Base-by-base conservation (phyloP, 2,329 filamentous ascomycete genomes). In the Geoglossum cookeanum region DNA sequence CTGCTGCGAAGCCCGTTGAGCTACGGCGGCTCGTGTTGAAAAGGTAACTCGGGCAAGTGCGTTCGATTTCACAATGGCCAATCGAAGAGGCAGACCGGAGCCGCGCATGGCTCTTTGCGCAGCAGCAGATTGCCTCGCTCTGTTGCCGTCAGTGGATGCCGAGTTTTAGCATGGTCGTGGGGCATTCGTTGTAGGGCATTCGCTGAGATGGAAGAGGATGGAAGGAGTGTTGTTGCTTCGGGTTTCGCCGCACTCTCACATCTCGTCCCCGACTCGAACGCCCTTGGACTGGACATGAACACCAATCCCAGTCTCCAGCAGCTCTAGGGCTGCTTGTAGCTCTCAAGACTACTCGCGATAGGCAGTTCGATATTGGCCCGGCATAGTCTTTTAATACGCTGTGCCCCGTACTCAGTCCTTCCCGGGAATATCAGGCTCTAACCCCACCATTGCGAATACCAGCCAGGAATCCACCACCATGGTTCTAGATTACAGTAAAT, bases 401-500 rank as follows among this genome's bases (percentile, higher is more conserved):
- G 39, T n/a, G 9, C 13, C 22, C n/a, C 9, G 4, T 22, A 15
- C 9, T 9, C 17, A 22, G 17, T 45, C 15, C 22, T 22, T 22
- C n/a, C 42, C 7, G 35, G 29, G 39, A 45, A n/a, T 45, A 45
- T 27, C 55, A 57, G 3, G 32, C 35, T 58, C 32, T 7, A n/a
- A 49, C 45, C 49, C 56, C 51, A 11, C 17, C n/a, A 56, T 55
- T 44, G 37, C 37, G 35, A 27, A 8, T 35, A 17, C 30, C 30
- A 22, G 3, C 48, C 49, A 11, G 17, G 30, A 30, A 15, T 22
- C 48, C 58, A 70, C 64, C 44, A 35, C 22, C 35, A 77, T 78
- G 75, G 74, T 75, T 58, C 70, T 78, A 54, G 75, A 78, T 60
- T 78, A 84, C 68, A 84, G 80, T 71, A 85, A 85, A 74, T 85